Evolutionary conservation across 140 eudicot genomes (phyloP).

Genomic region (Bidens hawaiensis): DNA sequence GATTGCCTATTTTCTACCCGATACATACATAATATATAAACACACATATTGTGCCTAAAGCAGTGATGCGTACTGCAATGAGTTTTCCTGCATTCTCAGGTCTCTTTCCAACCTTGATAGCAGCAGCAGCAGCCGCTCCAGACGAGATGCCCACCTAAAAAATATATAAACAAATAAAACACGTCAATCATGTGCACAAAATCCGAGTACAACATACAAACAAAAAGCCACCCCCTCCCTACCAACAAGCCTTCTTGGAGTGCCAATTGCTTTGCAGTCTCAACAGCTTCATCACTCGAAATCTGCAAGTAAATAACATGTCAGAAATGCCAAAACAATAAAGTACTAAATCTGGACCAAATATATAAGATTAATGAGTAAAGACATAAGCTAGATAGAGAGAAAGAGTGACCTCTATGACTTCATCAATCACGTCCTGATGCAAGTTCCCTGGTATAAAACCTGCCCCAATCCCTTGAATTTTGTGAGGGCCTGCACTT

Average conservation of each 20-base stretch:
- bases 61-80: conserved; percentile 58
- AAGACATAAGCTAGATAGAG: background rate
- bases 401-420: conserved; percentile 56
- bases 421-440: conserved; percentile 86
- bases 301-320: conserved; percentile 40
- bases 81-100: conserved; percentile 98
- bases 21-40: too few species aligned
- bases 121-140: conserved; percentile 98
- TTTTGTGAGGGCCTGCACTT: conserved; percentile 99
- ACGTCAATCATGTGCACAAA: conserved; percentile 3
- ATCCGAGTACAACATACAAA: background rate
- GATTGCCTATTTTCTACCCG: too few species aligned
- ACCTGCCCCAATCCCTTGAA: conserved; percentile 99
- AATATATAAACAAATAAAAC: background rate
- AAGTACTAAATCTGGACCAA: background rate
- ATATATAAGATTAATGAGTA: background rate
- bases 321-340: too few species aligned
- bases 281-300: conserved; percentile 92
- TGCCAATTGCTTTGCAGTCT: conserved; percentile 88
- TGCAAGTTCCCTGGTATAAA: conserved; percentile 84
- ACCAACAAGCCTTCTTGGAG: conserved; percentile 96
- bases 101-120: conserved; percentile 83
- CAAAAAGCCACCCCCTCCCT: conserved; percentile 27
- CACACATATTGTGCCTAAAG: background rate
- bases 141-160: conserved; percentile 94